Evolutionary conservation across 768 basidiomycete species (phyloP).

Genomic region (Serendipita sp.): DNA sequence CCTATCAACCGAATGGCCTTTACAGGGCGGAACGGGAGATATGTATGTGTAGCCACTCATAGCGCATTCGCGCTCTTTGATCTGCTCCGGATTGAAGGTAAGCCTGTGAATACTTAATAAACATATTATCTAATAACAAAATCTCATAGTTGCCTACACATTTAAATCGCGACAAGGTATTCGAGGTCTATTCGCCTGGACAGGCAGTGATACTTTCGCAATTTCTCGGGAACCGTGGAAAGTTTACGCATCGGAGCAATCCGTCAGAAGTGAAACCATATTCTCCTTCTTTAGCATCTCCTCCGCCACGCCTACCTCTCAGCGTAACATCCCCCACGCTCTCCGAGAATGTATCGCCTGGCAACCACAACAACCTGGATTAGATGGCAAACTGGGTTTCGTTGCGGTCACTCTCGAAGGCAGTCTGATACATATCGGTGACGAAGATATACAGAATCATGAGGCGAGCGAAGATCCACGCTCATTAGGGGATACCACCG

Average conservation of each 20-base stretch:
- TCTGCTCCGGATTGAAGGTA: slow-evolving; percentile 44
- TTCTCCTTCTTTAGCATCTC: slow-evolving; percentile 33
- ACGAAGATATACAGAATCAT: slow-evolving; percentile 24
- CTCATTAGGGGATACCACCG: slow-evolving; percentile 19
- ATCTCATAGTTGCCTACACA: slow-evolving; percentile 7
- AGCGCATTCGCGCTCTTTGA: slow-evolving; percentile 55
- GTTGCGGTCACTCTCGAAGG: slow-evolving; percentile 56
- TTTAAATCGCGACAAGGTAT: not conserved
- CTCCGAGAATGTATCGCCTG: slow-evolving; percentile 32
- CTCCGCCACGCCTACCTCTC: slow-evolving; percentile 29
- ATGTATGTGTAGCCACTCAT: slow-evolving; percentile 38
- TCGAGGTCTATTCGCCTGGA: not conserved
- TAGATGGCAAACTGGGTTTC: slow-evolving; percentile 32
- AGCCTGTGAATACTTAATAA: slow-evolving; percentile 14
- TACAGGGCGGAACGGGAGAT: slow-evolving; percentile 54
- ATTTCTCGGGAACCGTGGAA: slow-evolving; percentile 2
- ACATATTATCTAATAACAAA: not conserved
- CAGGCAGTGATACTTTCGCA: not conserved
- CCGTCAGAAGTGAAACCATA: slow-evolving; percentile 21
- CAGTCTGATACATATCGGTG: slow-evolving; percentile 52
- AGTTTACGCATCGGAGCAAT: slow-evolving; percentile 4
- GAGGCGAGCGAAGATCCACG: slow-evolving; percentile 29
- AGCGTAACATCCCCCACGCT: slow-evolving; percentile 41
- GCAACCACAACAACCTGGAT: slow-evolving; percentile 18
- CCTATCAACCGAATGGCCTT: slow-evolving; percentile 35